Evolutionary conservation across 2,329 filamentous ascomycete genomes (phyloP).

Genomic region (Incumbomyces delicatus): DNA sequence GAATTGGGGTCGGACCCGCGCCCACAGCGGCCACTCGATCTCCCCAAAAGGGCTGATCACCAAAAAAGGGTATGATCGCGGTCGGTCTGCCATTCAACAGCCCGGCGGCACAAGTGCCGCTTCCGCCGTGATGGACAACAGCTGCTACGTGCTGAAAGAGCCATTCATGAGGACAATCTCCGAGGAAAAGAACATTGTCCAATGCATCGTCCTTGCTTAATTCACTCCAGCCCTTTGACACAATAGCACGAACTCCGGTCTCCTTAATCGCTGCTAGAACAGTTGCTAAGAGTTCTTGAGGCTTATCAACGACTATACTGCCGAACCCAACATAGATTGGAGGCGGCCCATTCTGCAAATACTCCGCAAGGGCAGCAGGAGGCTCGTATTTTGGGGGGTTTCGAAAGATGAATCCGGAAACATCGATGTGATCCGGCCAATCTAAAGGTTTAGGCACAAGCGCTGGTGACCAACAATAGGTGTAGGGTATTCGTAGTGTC

Average conservation of each 20-base stretch:
- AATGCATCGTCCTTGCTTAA: conserved; percentile 28
- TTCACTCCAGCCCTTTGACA: conserved; percentile 47
- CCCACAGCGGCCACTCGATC: conserved; percentile 41
- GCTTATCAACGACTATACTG: conserved; percentile 46
- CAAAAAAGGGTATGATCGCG: conserved; percentile 48
- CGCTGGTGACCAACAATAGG: conserved; percentile 38
- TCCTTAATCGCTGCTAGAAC: conserved; percentile 40
- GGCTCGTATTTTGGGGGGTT: conserved; percentile 31
- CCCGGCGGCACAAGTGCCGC: conserved; percentile 43
- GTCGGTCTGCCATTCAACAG: conserved; percentile 44
- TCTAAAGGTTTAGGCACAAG: conserved; percentile 33
- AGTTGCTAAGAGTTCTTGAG: conserved; percentile 33
- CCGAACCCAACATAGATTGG: conserved; percentile 51
- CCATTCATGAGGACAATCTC: conserved; percentile 50
- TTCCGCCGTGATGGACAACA: conserved; percentile 51
- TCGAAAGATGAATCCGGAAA: conserved; percentile 41
- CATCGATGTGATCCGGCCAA: conserved; percentile 30
- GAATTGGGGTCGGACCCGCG: conserved; percentile 41
- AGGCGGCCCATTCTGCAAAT: conserved; percentile 38
- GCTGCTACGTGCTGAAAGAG: conserved; percentile 46
- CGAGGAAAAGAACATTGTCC: conserved; percentile 41
- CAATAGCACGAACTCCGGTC: conserved; percentile 42
- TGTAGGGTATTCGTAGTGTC: conserved; percentile 32
- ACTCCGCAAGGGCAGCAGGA: conserved; percentile 30
- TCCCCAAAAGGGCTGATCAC: conserved; percentile 49